Base-by-base conservation (phyloP, 2,329 filamentous ascomycete genomes). In the Mycocentrospora acerina region DNA sequence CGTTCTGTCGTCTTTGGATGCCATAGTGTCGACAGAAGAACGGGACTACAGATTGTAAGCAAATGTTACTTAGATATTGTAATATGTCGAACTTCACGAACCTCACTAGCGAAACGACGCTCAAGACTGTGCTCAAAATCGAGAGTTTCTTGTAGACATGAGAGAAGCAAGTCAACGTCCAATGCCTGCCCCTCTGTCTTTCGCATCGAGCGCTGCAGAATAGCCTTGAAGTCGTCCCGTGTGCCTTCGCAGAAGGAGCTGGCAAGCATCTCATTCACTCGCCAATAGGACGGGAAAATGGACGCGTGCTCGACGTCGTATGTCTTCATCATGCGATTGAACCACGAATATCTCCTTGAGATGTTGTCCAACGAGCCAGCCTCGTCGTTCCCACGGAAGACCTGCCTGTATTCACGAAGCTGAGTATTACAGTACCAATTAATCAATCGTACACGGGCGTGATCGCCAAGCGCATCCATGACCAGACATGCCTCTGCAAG, bases 391-490 rank as follows among this genome's bases (percentile, higher is more conserved):
- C 91, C 91, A 27, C 90, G 81, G 68, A 98, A 98, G 0, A 98
- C 88, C 60, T 95, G 89, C 35, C 93, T 81, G 64, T 98, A 98
- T 71, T 98, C 93, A 33, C 93, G 81, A 51, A 98, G 74, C 71
- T 96, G 88, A 2, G 93, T 96, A 64, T 98, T 98, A 71, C 95
- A 90, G 66, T 98, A 98, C 93, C 93, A 98, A 9, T 87, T 93
- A 60, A 95, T 80, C 26, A 98, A 73, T 31, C 93, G 78, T 7
- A 83, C 79, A 54, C 87, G 82, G 16, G 93, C 93, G 59, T 85
- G 82, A 27, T 97, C 91, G 1, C 93, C 93, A 14, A 98, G 75
- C 10, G 93, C 89, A 71, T 98, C 93, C 79, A 96, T 91, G 25
- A 98, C 91, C 48, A 88, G 74, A 64, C 93, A 97, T 1, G 88